These are phyloP conservation scores for Dictyostelium discoideum DNA, from an alignment of 78 protist species.

Conservation along the genomic window dicty_2.7 NC_007091.3:175501-176000, in stretches of 20 bases:
- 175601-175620: not conserved
- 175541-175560: not conserved
- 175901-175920: not conserved
- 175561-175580: not conserved
- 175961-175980: not conserved
- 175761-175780: not conserved
- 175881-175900: not conserved
- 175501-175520: not conserved
- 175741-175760: not conserved
- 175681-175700: not conserved
- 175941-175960: not conserved
- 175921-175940: not conserved
- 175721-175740: conserved; percentile 1
- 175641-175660: not conserved
- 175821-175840: not conserved
- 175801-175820: not conserved
- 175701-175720: not conserved
- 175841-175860: not conserved
- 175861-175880: not conserved
- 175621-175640: not conserved
- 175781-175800: not conserved
- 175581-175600: not conserved
- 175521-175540: not conserved
- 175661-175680: not conserved
- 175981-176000: not conserved